These are phyloP conservation scores for Agaricus bisporus DNA, from an alignment of 768 basidiomycete species.

Conservation along the genomic window DNA sequence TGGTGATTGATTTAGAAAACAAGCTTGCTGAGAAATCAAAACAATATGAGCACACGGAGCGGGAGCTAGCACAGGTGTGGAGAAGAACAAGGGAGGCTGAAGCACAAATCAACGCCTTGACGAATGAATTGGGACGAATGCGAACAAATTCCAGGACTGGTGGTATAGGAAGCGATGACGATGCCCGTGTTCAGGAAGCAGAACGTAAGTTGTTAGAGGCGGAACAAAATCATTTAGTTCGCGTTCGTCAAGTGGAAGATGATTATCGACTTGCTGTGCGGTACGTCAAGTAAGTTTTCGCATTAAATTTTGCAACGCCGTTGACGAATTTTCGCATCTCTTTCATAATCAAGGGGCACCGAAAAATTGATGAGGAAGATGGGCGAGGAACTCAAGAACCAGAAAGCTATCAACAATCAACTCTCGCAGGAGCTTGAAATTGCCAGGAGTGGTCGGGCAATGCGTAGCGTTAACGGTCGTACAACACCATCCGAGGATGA, in stretches of 20 bases:
- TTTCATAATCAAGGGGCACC: conserved; percentile 57
- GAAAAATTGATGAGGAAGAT: conserved; percentile 97
- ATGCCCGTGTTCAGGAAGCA: conserved; percentile 48
- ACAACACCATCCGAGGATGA: conserved; percentile 78
- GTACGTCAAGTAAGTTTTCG: conserved; percentile 81
- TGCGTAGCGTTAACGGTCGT: conserved; percentile 61
- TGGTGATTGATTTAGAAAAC: conserved; percentile 68
- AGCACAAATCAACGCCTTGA: conserved; percentile 56
- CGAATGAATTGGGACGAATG: conserved; percentile 59
- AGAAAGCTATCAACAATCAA: conserved; percentile 73
- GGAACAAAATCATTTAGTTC: conserved; percentile 70
- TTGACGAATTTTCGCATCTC: conserved; percentile 13
- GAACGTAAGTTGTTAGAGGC: conserved; percentile 77
- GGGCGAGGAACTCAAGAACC: conserved; percentile 91
- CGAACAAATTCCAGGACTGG: conserved; percentile 31
- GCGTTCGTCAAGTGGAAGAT: conserved; percentile 85
- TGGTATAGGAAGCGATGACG: conserved; percentile 20
- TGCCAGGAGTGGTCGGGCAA: conserved; percentile 52
- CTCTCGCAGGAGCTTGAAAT: conserved; percentile 84
- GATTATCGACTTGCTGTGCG: conserved; percentile 96
- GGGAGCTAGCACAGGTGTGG: conserved; percentile 61
- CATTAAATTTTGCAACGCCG: conserved; percentile 12
- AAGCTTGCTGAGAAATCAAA: conserved; percentile 69
- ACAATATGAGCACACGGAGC: conserved; percentile 67
- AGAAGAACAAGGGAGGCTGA: conserved; percentile 74